phyloP scores from a whole-genome alignment of 768 basidiomycete genomes.

The Mycena filopes region DNA sequence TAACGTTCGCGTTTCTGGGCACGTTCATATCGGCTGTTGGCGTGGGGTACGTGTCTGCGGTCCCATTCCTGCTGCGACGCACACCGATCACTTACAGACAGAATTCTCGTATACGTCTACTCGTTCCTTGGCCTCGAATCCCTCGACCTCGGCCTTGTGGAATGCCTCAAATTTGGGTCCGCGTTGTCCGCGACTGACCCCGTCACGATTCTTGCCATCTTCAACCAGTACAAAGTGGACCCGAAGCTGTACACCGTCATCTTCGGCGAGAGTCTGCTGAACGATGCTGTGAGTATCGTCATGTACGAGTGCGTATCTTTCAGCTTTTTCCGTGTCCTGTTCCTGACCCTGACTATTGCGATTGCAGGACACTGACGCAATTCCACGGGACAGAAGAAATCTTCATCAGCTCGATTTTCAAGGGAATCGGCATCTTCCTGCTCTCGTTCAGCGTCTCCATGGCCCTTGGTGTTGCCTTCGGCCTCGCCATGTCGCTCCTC shows the following conservation, averaged over 20 bases:
- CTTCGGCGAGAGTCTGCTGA: conserved; percentile 95
- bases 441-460: conserved; percentile 95
- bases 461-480: conserved; percentile 92
- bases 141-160: conserved; percentile 84
- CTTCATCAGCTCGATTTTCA: conserved; percentile 88
- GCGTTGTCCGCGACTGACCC: conserved; percentile 98
- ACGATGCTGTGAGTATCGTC: conserved; percentile 99
- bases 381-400: conserved; percentile 89
- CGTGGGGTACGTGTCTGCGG: conserved; percentile 78
- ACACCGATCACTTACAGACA: conserved; percentile 65
- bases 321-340: background rate
- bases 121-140: conserved; percentile 93
- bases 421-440: conserved; percentile 97
- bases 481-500: conserved; percentile 89
- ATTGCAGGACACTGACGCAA: conserved; percentile 82
- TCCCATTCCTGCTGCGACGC: background rate
- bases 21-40: conserved; percentile 97
- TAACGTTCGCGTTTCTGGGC: conserved; percentile 92
- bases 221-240: conserved; percentile 98
- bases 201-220: conserved; percentile 97
- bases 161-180: conserved; percentile 96
- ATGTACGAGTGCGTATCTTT: conserved; percentile 93
- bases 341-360: background rate
- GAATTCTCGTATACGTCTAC: conserved; percentile 94
- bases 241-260: conserved; percentile 97